A percentile compares a stretch with the other conserved stretches of the same genome.
phyloP scores from a whole-genome alignment of 108 stramenopile species.

The Nannochloropsis oceanica region DNA sequence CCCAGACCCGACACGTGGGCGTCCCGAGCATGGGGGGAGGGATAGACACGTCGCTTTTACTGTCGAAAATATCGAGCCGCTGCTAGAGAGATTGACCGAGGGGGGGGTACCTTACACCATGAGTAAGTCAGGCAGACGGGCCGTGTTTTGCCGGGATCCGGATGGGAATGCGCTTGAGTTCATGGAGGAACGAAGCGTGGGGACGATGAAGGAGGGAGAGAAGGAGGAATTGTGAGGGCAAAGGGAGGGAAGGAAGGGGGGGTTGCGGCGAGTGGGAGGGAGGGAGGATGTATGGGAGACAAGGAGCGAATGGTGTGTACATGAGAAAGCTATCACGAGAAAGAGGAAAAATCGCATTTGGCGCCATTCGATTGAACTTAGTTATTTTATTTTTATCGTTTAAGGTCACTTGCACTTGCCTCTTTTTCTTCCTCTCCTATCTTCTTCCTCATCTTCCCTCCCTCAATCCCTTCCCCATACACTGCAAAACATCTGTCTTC shows the following conservation, averaged over 20 bases:
- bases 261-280: too few species aligned
- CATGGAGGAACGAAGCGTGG: neutral
- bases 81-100: neutral
- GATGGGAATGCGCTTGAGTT: slow-evolving; percentile 30
- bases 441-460: neutral
- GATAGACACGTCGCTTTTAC: slow-evolving; percentile 33
- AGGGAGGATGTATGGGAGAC: too few species aligned
- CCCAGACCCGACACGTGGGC: slow-evolving; percentile 19
- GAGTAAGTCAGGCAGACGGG: slow-evolving; percentile 22
- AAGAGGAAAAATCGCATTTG: too few species aligned
- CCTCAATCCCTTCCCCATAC: slow-evolving; percentile 6
- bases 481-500: slow-evolving; percentile 13
- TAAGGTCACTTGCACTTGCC: too few species aligned
- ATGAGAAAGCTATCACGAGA: neutral
- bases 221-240: neutral
- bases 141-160: slow-evolving; percentile 20
- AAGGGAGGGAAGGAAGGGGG: too few species aligned
- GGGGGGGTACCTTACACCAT: slow-evolving; percentile 15
- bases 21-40: slow-evolving; percentile 31
- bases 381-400: neutral
- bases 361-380: neutral
- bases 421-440: neutral
- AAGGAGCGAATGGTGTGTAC: neutral
- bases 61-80: slow-evolving; percentile 10
- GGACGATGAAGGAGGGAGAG: neutral